phyloP scores from a whole-genome alignment of 2,329 filamentous ascomycete genomes.

The Coccinonectria pachysandricola region DNA sequence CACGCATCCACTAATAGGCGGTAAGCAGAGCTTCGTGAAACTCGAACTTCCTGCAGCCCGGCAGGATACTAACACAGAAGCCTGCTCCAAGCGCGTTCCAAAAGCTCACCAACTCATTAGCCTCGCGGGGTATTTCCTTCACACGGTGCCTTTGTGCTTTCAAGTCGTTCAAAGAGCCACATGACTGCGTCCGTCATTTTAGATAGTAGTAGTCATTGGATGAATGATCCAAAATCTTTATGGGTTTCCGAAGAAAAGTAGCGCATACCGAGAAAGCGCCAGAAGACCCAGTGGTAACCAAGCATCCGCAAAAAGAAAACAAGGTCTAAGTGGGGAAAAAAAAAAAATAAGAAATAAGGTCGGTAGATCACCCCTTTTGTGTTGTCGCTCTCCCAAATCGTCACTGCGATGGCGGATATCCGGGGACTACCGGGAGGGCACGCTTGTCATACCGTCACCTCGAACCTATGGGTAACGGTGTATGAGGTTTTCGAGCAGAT shows the following conservation, averaged over 20 bases:
- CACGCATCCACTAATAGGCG: constrained; percentile 19
- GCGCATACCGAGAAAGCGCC: constrained; percentile 18
- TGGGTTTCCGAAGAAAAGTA: constrained; percentile 16
- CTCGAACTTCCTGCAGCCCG: constrained; percentile 11
- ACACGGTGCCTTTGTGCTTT: constrained; percentile 27
- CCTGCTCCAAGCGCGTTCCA: constrained; percentile 20
- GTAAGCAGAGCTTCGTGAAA: constrained; percentile 17
- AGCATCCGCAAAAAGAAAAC: constrained; percentile 20
- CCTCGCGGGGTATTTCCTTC: constrained; percentile 33
- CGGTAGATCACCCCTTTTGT: constrained; percentile 15
- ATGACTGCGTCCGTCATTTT: constrained; percentile 24
- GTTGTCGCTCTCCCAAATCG: constrained; percentile 4
- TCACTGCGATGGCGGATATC: too few species aligned
- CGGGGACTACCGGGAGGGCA: constrained; percentile 2
- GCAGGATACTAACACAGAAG: constrained; percentile 13
- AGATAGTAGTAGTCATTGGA: constrained; percentile 22
- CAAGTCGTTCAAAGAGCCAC: constrained; percentile 27
- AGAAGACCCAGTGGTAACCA: constrained; percentile 18
- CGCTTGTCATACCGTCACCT: too few species aligned
- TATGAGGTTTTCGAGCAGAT: too few species aligned
- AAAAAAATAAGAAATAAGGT: constrained; percentile 15
- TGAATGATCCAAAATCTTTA: constrained; percentile 24
- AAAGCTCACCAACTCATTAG: constrained; percentile 28
- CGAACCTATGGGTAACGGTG: too few species aligned
- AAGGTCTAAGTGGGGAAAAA: constrained; percentile 20